Conservation (phyloP, 805 yeast species). For the Ogataea populi-albae region DNA sequence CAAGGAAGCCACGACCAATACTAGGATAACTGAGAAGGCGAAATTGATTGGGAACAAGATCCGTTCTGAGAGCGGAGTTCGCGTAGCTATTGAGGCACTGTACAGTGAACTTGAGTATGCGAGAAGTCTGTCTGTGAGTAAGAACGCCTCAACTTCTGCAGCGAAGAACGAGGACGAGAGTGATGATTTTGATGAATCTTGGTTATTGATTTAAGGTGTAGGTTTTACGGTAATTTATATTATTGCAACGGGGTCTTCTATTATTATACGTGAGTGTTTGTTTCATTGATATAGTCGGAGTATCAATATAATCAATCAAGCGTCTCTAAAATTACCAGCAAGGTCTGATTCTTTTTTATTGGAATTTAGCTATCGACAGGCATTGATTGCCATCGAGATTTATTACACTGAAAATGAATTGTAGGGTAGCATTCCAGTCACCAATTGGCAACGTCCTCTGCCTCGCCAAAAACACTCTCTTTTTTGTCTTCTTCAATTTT, state of each 20-base stretch:
- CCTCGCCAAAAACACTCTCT: slow-evolving; percentile 86
- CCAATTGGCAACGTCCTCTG: slow-evolving; percentile 96
- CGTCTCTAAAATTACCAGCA: too few species aligned
- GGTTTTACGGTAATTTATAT: too few species aligned
- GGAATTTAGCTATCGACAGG: too few species aligned
- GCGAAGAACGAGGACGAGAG: slow-evolving; percentile 16
- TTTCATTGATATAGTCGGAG: too few species aligned
- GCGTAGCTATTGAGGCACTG: slow-evolving; percentile 70
- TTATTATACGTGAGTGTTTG: too few species aligned
- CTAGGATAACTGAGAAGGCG: slow-evolving; percentile 68
- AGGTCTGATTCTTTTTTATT: too few species aligned
- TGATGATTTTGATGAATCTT: slow-evolving; percentile 28
- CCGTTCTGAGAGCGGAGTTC: slow-evolving; percentile 75
- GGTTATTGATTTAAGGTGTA: slow-evolving; percentile 26
- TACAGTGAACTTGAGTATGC: slow-evolving; percentile 81
- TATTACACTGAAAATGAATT: too few species aligned
- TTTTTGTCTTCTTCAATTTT: slow-evolving; percentile 44
- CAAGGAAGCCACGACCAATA: slow-evolving; percentile 62
- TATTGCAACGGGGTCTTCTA: too few species aligned
- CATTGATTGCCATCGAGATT: too few species aligned
- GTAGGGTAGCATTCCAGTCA: slow-evolving; percentile 32
- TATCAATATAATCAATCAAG: too few species aligned
- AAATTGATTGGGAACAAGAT: slow-evolving; percentile 59
- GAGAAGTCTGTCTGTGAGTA: slow-evolving; percentile 48
- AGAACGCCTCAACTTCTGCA: slow-evolving; percentile 31